These are phyloP conservation scores for Tetraselmis striata DNA, from an alignment of 139 green algal species.

Conservation along the genomic window DNA sequence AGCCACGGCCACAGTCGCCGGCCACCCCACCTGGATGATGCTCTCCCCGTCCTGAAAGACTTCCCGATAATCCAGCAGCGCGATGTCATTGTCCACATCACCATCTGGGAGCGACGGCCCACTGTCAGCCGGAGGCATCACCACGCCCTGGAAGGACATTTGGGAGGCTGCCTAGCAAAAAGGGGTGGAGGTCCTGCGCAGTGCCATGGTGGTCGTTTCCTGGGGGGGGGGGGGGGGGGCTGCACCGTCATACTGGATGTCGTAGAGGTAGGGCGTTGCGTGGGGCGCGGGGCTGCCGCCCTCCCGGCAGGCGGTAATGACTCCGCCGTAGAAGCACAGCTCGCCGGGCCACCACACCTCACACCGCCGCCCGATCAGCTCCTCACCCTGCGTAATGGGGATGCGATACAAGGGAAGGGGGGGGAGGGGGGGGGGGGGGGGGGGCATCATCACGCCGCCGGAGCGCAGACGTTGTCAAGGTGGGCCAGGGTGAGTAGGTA, in stretches of 20 bases:
- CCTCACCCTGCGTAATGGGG: background rate
- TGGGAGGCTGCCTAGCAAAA: no score
- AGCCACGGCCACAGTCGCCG: no score
- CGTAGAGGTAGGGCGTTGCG: background rate
- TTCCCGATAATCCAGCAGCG: background rate
- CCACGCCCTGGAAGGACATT: no score
- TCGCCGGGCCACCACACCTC: background rate
- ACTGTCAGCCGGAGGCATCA: no score
- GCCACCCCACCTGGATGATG: background rate
- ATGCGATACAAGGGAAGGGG: no score
- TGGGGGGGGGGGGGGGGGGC: background rate
- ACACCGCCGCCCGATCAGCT: background rate
- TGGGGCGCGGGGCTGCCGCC: no score
- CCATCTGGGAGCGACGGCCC: background rate
- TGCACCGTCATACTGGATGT: background rate
- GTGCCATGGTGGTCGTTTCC: no score
- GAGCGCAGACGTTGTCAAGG: no score
- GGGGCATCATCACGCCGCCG: no score
- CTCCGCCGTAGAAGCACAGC: background rate
- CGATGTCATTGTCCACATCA: background rate
- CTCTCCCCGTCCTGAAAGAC: background rate
- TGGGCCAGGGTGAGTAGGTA: no score
- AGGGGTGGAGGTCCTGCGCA: no score
- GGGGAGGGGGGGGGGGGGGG: no score
- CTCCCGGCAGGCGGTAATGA: background rate